These are phyloP conservation scores for Magnaporthales sp. DNA, from an alignment of 2,329 filamentous ascomycete species.

Conservation along the genomic window DNA sequence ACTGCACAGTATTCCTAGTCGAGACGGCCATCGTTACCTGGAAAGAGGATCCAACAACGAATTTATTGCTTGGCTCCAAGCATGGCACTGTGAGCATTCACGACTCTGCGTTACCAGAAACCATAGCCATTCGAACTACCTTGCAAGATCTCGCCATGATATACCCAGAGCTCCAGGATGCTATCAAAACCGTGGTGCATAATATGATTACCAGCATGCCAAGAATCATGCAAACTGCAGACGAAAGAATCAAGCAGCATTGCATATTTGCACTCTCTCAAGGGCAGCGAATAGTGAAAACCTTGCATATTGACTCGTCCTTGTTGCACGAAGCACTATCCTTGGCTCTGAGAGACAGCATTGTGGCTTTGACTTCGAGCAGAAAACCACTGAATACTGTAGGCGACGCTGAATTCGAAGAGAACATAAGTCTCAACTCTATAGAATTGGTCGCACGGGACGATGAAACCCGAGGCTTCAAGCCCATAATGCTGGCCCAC, in stretches of 20 bases:
- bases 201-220: slow-evolving; percentile 77
- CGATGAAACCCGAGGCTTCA: slow-evolving; percentile 32
- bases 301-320: slow-evolving; percentile 54
- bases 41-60: slow-evolving; percentile 26
- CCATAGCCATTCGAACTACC: slow-evolving; percentile 17
- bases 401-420: slow-evolving; percentile 20
- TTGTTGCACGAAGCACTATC: slow-evolving; percentile 60
- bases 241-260: slow-evolving; percentile 67
- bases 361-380: slow-evolving; percentile 32
- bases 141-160: slow-evolving; percentile 45
- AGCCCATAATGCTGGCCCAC: slow-evolving; percentile 51
- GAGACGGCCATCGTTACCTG: slow-evolving; percentile 72
- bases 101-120: slow-evolving; percentile 35
- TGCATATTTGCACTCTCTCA: slow-evolving; percentile 70
- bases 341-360: slow-evolving; percentile 64
- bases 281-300: slow-evolving; percentile 57
- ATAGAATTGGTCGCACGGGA: slow-evolving; percentile 17
- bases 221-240: slow-evolving; percentile 72
- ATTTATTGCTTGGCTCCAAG: not conserved
- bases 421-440: slow-evolving; percentile 19
- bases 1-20: slow-evolving; percentile 62
- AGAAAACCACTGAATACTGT: not conserved
- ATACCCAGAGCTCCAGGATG: slow-evolving; percentile 43
- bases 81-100: slow-evolving; percentile 27
- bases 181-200: slow-evolving; percentile 61